Base-by-base conservation (phyloP, 129 eudicot species). In the Chrysanthemum seticuspe region DNA sequence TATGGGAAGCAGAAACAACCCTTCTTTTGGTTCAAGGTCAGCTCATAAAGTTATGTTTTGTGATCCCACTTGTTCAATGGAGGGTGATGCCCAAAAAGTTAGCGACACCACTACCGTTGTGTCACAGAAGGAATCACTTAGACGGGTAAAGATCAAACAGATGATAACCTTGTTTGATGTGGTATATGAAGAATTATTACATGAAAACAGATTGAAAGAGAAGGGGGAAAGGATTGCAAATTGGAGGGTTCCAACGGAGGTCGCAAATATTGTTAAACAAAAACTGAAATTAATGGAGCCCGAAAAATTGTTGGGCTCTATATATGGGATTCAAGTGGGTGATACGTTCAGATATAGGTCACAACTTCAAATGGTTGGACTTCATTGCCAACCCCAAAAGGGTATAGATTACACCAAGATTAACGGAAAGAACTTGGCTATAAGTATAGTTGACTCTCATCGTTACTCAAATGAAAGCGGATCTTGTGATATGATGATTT, bases 301-400 rank as follows among this genome's bases (percentile, higher is more conserved):
- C 10, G 36, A 45, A 7, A 80, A 79, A 47, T 31, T 10, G 34
- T 44, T 72, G 54, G 91, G 91, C 14, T 81, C 62, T 47, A 57
- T 90, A 5, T 82, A 83, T 7, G 91, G 96, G 10, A 73, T 90
- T 55, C 82, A 76, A 56, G 48, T 83, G 4, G 93, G 91, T 1
- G 84, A 90, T 48, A 71, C 13, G 57, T 89, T 86, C 23, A 72
- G 23, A 12, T 82, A 49, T 16, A 56, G 92, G 74, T 61, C 78
- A 9, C 88, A 87, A 25, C 93, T 87, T 58, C 72, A 60, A 9
- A 40, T 87, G 50, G 10, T 83, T 61, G 93, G 93, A 54, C 77
- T 90, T 19, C 93, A 90, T 56, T 67, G 72, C 19, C 88, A 76
- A 16, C 76, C 58, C n/a, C 52, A 45, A 3, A 49, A 45, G 15